phyloP scores from a whole-genome alignment of 2,329 filamentous ascomycete genomes.

The Dactylella cylindrospora region DNA sequence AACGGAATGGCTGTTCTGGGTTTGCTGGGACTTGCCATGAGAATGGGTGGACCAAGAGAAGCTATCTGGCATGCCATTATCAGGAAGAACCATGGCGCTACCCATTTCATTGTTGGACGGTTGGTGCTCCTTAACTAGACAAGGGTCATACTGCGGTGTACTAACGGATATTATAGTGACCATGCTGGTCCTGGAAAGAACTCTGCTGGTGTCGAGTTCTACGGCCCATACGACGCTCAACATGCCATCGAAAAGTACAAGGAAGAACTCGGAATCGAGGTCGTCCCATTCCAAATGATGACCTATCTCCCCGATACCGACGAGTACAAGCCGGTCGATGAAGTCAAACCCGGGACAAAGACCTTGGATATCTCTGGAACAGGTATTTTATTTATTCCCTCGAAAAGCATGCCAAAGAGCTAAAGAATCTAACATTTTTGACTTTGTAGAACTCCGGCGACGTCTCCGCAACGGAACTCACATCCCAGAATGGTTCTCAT shows the following conservation, averaged over 20 bases:
- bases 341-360: constrained; percentile 78
- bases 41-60: constrained; percentile 97
- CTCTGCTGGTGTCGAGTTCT: constrained; percentile 94
- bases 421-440: background rate
- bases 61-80: constrained; percentile 99
- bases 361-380: constrained; percentile 85
- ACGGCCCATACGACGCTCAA: constrained; percentile 97
- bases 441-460: constrained; percentile 71
- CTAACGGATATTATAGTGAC: constrained; percentile 65
- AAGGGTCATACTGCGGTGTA: background rate
- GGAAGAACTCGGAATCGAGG: constrained; percentile 95
- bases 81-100: constrained; percentile 98
- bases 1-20: constrained; percentile 98
- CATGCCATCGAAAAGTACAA: constrained; percentile 94
- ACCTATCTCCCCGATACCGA: constrained; percentile 97
- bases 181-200: constrained; percentile 98
- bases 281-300: constrained; percentile 99
- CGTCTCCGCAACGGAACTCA: constrained; percentile 88
- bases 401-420: background rate
- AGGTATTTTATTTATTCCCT: constrained; percentile 22
- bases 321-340: constrained; percentile 90
- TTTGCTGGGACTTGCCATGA: constrained; percentile 93
- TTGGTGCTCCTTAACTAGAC: background rate
- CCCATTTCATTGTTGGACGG: constrained; percentile 95
- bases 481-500: constrained; percentile 99